Evolutionary conservation across 78 protist species (phyloP).

Genomic region (Dictyostelium brefeldianum): DNA sequence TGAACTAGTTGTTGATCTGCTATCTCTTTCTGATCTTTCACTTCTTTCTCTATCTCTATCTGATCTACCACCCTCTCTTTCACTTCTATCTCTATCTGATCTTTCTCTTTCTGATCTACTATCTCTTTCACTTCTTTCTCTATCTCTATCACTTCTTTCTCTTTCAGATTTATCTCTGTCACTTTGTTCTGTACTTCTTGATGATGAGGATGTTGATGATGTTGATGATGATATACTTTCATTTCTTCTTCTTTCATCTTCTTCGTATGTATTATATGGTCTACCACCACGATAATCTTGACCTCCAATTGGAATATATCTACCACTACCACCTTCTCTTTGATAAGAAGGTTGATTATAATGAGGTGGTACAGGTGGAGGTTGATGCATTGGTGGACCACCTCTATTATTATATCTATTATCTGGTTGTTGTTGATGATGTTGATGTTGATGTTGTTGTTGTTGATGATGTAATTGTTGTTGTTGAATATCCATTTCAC

Average conservation of each 20-base stretch:
- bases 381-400: conserved; percentile 4
- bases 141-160: conserved; percentile 17
- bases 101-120: conserved; percentile 32
- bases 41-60: conserved; percentile 10
- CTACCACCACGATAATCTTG: conserved; percentile 50
- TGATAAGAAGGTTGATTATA: not conserved
- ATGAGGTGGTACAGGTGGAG: not conserved
- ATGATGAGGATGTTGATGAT: no score
- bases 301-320: not conserved
- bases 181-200: not conserved
- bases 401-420: not conserved
- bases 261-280: not conserved
- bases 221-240: not conserved
- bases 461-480: conserved; percentile 28
- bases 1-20: not conserved
- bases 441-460: conserved; percentile 3
- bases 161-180: conserved; percentile 27
- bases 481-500: not conserved
- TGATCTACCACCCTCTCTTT: conserved; percentile 22
- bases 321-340: conserved; percentile 19
- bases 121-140: conserved; percentile 43
- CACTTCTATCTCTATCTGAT: conserved; percentile 9
- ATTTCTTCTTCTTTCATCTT: not conserved
- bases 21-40: conserved; percentile 26
- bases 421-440: not conserved